These are phyloP conservation scores for Pezicula rhizophila DNA, from an alignment of 2,329 filamentous ascomycete genomes.

Conservation along the genomic window DNA sequence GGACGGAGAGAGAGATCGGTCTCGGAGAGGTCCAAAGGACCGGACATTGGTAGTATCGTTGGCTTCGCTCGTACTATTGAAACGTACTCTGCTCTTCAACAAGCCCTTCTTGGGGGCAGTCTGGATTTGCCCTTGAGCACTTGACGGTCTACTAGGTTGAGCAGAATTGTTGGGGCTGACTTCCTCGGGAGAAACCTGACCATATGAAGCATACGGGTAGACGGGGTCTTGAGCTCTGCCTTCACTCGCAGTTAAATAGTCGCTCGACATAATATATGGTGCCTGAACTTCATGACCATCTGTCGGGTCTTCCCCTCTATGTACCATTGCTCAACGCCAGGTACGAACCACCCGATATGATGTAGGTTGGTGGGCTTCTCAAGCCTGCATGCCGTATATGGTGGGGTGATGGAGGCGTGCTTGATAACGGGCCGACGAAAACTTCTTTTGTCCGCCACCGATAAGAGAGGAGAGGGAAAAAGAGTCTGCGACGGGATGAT, in stretches of 20 bases:
- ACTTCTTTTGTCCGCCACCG: constrained; percentile 3
- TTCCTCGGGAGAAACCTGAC: constrained; percentile 10
- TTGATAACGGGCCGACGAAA: background rate
- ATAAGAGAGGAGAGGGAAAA: constrained; percentile 1
- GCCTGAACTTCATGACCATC: background rate
- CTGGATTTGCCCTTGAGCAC: constrained; percentile 12
- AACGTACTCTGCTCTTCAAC: constrained; percentile 21
- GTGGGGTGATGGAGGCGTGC: constrained; percentile 1
- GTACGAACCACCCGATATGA: background rate
- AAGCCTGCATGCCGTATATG: background rate
- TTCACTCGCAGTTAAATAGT: constrained; percentile 16
- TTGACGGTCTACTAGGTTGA: constrained; percentile 18
- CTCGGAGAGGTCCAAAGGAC: constrained; percentile 17
- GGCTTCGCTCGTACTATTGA: constrained; percentile 26
- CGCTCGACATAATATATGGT: constrained; percentile 15
- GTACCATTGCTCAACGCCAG: background rate
- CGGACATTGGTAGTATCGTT: constrained; percentile 24
- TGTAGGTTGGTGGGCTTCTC: background rate
- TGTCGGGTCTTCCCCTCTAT: background rate
- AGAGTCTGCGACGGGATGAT: background rate
- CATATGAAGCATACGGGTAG: constrained; percentile 8
- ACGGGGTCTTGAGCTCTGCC: constrained; percentile 2
- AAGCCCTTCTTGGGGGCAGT: constrained; percentile 7
- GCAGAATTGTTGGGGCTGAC: constrained; percentile 15
- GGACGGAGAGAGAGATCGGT: constrained; percentile 9